Conservation (phyloP, 2,329 filamentous ascomycete genomes). For the Verticillium longisporum region DNA sequence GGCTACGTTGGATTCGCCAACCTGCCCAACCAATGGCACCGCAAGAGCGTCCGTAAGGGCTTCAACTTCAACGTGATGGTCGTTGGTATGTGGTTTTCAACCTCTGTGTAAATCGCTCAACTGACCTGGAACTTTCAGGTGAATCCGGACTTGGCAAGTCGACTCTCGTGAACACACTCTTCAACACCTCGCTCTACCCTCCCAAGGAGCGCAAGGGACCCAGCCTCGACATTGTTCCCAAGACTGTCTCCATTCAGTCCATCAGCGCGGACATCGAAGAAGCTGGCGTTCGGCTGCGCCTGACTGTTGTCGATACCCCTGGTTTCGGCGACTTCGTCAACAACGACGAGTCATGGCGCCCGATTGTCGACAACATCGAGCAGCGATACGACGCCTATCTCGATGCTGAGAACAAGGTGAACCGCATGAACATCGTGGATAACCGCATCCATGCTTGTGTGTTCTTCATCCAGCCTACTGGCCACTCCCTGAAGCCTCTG, state of each 20-base stretch:
- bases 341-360: constrained; percentile 99
- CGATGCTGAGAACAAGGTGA: constrained; percentile 99
- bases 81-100: constrained; percentile 66
- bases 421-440: constrained; percentile 99
- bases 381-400: constrained; percentile 97
- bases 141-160: constrained; percentile 99
- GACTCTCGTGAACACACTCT: constrained; percentile 96
- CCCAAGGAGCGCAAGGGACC: constrained; percentile 98
- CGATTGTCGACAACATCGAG: constrained; percentile 99
- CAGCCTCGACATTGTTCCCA: constrained; percentile 95
- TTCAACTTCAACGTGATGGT: constrained; percentile 99
- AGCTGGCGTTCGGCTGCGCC: constrained; percentile 89
- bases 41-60: constrained; percentile 99
- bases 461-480: constrained; percentile 99
- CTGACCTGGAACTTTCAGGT: constrained; percentile 47
- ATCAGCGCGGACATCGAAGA: constrained; percentile 97
- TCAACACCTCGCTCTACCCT: constrained; percentile 98
- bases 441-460: constrained; percentile 98
- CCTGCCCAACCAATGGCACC: constrained; percentile 99
- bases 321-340: constrained; percentile 99
- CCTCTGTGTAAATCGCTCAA: not conserved
- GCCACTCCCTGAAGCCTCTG: constrained; percentile 95
- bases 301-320: constrained; percentile 96
- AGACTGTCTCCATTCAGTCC: constrained; percentile 91
- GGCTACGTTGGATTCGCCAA: constrained; percentile 99